Evolutionary conservation across 208 protist genomes (phyloP), one percentile per base, ranked within the genome.

Genomic region (Leishmania lainsoni): DNA sequence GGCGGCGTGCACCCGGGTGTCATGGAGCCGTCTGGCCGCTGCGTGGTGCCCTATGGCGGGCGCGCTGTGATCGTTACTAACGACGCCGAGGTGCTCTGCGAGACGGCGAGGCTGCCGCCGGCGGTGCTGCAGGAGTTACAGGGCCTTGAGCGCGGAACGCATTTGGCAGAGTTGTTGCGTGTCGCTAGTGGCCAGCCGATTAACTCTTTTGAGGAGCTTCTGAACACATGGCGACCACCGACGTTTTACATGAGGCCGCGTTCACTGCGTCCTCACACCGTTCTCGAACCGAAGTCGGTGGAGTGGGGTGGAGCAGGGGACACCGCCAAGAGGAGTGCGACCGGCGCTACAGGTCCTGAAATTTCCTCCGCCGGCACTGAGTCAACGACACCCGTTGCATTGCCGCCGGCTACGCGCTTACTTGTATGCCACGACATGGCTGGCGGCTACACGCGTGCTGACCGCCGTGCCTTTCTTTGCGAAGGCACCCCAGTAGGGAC

Each of bases 371-470:
- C 56, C 22, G n/a, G 32, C 6, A 22, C 10, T 48, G n/a, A n/a
- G 69, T 61, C 48, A 20, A 26, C 61, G 52, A 14, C 58, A 52
- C 22, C 5, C 45, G 52, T 42, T 14, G 39, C 42, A 22, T 52
- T 52, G 35, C 49, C 70, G 54, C 66, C 29, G 58, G 22, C 0
- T 5, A 29, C 78, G 35, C 81, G 86, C 42, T 51, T 96, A 54
- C 79, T 97, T 16, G 87, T 96, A 12, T 97, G 94, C 81, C 94
- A 97, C 82, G 94, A 97, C 81, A 92, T 95, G 83, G 58, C 76
- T 16, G 94, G 94, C 35, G 88, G 90, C 32, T 97, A 96, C 84
- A 63, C 70, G 10, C 85, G 80, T 4, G 83, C 70, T 35, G 90
- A 95, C 75, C 88, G 86, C 51, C 74, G 76, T 6, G 45, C 79